Base-by-base conservation (phyloP, 2,329 filamentous ascomycete genomes). In the Fusarium denticulatum region DNA sequence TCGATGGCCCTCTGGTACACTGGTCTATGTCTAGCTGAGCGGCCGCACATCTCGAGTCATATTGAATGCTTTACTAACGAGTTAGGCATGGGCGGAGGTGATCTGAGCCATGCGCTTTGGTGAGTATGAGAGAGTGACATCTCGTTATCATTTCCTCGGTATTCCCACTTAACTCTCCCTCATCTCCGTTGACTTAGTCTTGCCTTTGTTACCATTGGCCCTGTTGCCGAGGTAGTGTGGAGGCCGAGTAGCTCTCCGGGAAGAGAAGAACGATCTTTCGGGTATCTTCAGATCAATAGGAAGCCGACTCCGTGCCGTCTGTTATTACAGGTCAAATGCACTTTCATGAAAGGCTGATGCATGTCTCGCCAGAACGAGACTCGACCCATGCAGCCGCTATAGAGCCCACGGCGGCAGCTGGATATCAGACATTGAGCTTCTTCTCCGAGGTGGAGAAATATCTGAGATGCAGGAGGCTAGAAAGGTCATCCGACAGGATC, bases 311-410 rank as follows among this genome's bases (percentile, higher is more conserved):
- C 55, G 45, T 32, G 61, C 36, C 50, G 49, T 43, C 40, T 59
- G 28, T 49, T 49, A 39, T 49, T 43, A 42, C 53, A 49, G 45
- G 64, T 52, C 53, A 59, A 50, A 66, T 47, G 61, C 47, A 60
- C 50, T 53, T 67, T 64, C 50, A 50, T 46, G 15, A 58, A 62
- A 47, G 58, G 39, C 55, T 60, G 64, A 64, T 49, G 75, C 64
- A 75, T 76, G 75, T 77, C 73, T 77, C 64, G 58, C 58, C 59
- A 63, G n/a, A 70, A 63, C 52, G 42, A 53, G 58, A 63, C 53
- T 50, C 42, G 43, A 30, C 47, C 53, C 45, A 53, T 56, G 62
- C 61, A 68, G 64, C 55, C 56, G 66, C 64, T 68, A 69, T 49
- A 66, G 55, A 64, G 64, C 34, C 40, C 57, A 65, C 60, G 43